A percentile compares a stretch with the other conserved stretches of the same genome.
These are phyloP conservation scores for Babjeviella inositovora DNA, from an alignment of 805 yeast species.

Conservation along the genomic window DNA sequence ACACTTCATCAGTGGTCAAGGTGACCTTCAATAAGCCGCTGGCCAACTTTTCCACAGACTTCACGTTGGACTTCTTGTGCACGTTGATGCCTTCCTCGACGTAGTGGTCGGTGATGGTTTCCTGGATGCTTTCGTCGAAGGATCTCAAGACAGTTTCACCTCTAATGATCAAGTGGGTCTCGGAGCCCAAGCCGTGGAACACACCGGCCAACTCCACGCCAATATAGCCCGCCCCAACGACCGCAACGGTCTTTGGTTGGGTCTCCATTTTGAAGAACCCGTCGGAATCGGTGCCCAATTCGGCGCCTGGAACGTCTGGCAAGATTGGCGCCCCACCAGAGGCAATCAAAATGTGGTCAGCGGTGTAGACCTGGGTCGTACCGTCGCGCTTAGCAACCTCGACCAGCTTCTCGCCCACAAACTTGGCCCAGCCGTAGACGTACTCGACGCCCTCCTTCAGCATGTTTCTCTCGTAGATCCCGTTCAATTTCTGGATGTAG, in stretches of 20 bases:
- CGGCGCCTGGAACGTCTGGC: constrained; percentile 70
- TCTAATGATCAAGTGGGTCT: constrained; percentile 78
- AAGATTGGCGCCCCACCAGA: constrained; percentile 80
- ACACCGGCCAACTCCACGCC: constrained; percentile 94
- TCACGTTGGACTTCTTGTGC: constrained; percentile 47
- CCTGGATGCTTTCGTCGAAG: constrained; percentile 72
- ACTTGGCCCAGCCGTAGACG: constrained; percentile 75
- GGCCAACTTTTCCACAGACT: constrained; percentile 26
- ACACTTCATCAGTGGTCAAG: constrained; percentile 19
- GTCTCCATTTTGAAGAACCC: constrained; percentile 70
- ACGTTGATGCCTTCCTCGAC: constrained; percentile 68
- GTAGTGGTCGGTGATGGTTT: constrained; percentile 68
- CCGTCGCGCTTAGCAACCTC: constrained; percentile 64
- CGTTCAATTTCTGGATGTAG: constrained; percentile 73
- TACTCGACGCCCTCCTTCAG: constrained; percentile 80
- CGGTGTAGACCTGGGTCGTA: constrained; percentile 41
- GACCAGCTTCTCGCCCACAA: constrained; percentile 54
- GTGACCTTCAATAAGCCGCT: constrained; percentile 33
- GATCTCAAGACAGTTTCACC: constrained; percentile 82
- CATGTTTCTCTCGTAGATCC: constrained; percentile 82
- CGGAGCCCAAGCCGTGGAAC: constrained; percentile 74
- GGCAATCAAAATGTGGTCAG: constrained; percentile 76
- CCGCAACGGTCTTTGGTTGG: constrained; percentile 86
- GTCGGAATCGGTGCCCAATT: constrained; percentile 74
- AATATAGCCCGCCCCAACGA: constrained; percentile 97